Conservation (phyloP, 768 basidiomycete genomes). For the Rhizopogon rudus region DNA sequence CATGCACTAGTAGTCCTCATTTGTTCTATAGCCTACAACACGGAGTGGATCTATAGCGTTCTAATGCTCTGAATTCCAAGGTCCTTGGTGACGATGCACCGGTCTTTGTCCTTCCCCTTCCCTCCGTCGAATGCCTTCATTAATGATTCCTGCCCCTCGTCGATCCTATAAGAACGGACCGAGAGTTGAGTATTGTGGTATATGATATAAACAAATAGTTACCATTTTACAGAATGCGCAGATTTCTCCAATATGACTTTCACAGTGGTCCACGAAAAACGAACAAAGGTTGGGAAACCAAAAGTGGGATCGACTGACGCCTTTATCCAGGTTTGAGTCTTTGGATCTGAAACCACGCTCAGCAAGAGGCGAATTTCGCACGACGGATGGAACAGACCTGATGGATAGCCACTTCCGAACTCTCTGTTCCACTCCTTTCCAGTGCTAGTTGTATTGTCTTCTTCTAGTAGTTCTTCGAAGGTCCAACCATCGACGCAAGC, state of each 20-base stretch:
- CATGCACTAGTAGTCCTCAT: too few relatives aligned
- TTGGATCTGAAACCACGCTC: conserved; percentile 59
- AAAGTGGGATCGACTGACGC: conserved; percentile 79
- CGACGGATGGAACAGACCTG: conserved; percentile 41
- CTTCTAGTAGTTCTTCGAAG: conserved; percentile 54
- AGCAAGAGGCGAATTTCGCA: neutral
- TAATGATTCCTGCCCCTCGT: conserved; percentile 76
- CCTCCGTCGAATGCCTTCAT: conserved; percentile 69
- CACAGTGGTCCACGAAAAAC: conserved; percentile 96
- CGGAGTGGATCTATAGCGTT: conserved; percentile 38
- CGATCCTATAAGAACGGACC: conserved; percentile 50
- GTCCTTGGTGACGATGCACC: conserved; percentile 68
- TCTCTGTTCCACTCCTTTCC: conserved; percentile 25
- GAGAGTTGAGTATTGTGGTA: neutral
- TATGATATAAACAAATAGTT: neutral
- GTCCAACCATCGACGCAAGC: conserved; percentile 84
- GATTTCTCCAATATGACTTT: conserved; percentile 79
- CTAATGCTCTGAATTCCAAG: conserved; percentile 67
- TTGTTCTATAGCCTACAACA: neutral
- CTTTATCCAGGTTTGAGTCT: conserved; percentile 84
- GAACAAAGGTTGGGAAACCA: conserved; percentile 84
- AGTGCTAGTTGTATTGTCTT: neutral
- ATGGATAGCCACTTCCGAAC: conserved; percentile 88
- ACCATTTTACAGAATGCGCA: conserved; percentile 83
- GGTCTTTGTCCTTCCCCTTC: conserved; percentile 70